Evolutionary conservation across 163 green algal species (phyloP), one percentile per base, ranked within the genome.

Genomic region (Volvox carteri): DNA sequence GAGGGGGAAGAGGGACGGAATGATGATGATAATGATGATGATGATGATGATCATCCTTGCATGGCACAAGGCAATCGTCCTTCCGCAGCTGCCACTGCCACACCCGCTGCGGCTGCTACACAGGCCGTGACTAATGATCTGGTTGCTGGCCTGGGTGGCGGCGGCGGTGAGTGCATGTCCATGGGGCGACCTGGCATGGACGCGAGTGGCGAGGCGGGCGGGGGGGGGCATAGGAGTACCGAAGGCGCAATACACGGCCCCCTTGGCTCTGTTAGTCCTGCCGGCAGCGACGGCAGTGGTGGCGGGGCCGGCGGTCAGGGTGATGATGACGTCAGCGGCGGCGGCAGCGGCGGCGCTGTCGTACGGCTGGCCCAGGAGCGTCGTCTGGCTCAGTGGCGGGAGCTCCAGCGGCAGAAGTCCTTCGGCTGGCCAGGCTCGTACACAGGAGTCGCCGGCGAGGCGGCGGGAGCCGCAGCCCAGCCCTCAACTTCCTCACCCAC

Each of bases 351-450:
- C 48, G 33, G 11, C 30, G 48, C 9, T 33, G n/a, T 11, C 7
- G 3, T 52, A 16, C n/a, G 75, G 30, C 19, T 21, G 35, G 50
- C 46, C 1, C 75, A 84, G 75, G 75, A 84, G 46, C 75, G 75
- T 2, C 75, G 75, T 1, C 75, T 84, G 12, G 50, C 75, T 8
- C 48, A 50, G 33, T 84, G 75, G 75, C 75, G 75, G 48, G 12
- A 70, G 0, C 48, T 68, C 30, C 48, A 70, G 75, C 73, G 25
- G n/a, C 73, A 65, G 44, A 35, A 33, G 62, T 8, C 28, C 28
- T 8, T 41, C 28, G n/a, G 19, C 56, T 28, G 16, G 16, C 28
- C 56, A 67, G n/a, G 65, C 54, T 5, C 30, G 60, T 7, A 72
- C 21, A 14, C 67, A 37, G 35, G 67, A 50, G 33, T 46, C 14